Base-by-base conservation (phyloP, 345 rosid genomes). In the Hibiscus mutabilis region DNA sequence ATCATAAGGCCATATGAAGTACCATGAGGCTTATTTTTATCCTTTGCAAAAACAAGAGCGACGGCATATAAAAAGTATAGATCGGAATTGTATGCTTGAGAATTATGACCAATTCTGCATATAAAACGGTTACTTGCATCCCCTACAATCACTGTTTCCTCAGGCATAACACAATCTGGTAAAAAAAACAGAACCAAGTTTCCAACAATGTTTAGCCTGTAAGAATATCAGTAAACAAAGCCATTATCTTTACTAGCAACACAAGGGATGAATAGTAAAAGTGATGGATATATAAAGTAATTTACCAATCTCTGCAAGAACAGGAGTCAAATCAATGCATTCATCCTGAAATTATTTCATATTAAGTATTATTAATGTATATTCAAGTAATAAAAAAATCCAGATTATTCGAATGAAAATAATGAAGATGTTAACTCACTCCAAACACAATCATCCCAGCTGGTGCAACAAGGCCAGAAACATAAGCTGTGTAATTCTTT, bases 1-100 rank as follows among this genome's bases (percentile, higher is more conserved):
- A 29, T 29, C 33, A 29, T 29, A 29, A 29, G 33, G 33, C 4
- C 33, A 29, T 29, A 29, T 29, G 27, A 14, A 57, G 73, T 70
- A 84, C 80, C 86, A 37, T 55, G 29, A 25, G 80, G 63, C 51
- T 78, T 75, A 72, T 79, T 4, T 40, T 27, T 73, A 15, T 85
- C 85, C 76, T 35, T 79, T 10, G 85, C 80, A 64, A 85, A 79
- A 21, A 83, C 86, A 62, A 85, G 85, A 57, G 83, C 82, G 8
- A 79, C 79, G 7, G 79, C 83, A 57, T 80, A 82, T 35, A 72
- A 44, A 33, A 29, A 51, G 57, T 40, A 77, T 10, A 3, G 19
- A 67, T 69, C 24, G 4, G 16, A 15, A 5, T 33, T 4, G 31
- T 60, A 47, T 40, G 60, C 57, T 40, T 2, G 60, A 55, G 72